A percentile compares a stretch with the other conserved stretches of the same genome.
Evolutionary conservation across 2,329 filamentous ascomycete species (phyloP).

Genomic region (Pestalotiopsis sp.): DNA sequence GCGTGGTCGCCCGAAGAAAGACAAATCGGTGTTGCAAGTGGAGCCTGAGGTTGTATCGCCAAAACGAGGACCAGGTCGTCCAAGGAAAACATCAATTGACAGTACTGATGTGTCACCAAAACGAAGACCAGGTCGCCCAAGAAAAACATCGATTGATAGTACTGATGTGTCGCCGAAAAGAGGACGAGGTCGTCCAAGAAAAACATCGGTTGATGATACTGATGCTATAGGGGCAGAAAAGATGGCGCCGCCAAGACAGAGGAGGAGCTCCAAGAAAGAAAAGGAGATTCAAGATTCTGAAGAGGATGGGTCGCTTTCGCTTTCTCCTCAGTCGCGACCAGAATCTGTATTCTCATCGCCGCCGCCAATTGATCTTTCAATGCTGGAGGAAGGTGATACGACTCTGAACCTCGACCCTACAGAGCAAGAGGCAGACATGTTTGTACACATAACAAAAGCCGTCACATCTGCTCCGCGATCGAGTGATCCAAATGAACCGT

Average conservation of each 20-base stretch:
- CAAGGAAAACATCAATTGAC: slow-evolving; percentile 22
- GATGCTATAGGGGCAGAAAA: background rate
- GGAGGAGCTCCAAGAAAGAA: slow-evolving; percentile 19
- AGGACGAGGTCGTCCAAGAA: too few relatives aligned
- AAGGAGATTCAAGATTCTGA: slow-evolving; percentile 59
- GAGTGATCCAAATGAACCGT: slow-evolving; percentile 54
- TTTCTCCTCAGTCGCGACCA: slow-evolving; percentile 37
- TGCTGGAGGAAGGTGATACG: slow-evolving; percentile 43
- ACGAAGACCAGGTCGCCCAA: too few relatives aligned
- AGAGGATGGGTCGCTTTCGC: slow-evolving; percentile 34
- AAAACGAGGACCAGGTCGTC: slow-evolving; percentile 27
- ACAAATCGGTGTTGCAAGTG: slow-evolving; percentile 9
- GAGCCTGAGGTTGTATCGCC: slow-evolving; percentile 13
- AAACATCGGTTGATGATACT: slow-evolving; percentile 12
- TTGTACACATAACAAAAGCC: slow-evolving; percentile 57
- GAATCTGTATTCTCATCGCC: slow-evolving; percentile 48
- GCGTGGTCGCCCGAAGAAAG: slow-evolving; percentile 47
- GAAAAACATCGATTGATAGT: slow-evolving; percentile 11
- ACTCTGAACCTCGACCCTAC: slow-evolving; percentile 47
- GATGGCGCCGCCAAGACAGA: slow-evolving; percentile 19
- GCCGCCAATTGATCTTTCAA: slow-evolving; percentile 42
- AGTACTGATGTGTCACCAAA: background rate
- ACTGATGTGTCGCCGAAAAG: background rate
- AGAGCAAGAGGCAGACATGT: slow-evolving; percentile 47
- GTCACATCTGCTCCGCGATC: slow-evolving; percentile 54